phyloP scores from a whole-genome alignment of 2,329 filamentous ascomycete species.

The Huntiella bhutanensis region DNA sequence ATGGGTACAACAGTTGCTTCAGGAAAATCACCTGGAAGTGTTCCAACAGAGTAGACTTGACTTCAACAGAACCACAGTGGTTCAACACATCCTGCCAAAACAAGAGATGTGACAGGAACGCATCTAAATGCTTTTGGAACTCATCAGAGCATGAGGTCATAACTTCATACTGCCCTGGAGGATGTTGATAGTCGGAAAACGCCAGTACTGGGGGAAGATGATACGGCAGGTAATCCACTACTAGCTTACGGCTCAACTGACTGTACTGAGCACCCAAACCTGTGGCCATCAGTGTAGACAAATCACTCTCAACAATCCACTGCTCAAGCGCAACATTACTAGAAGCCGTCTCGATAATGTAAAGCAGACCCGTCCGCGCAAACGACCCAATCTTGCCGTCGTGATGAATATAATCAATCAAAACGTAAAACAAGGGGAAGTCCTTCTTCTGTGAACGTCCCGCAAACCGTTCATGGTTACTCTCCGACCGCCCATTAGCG shows the following conservation, averaged over 20 bases:
- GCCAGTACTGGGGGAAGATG: constrained; percentile 67
- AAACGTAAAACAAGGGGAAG: constrained; percentile 85
- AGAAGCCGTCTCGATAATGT: constrained; percentile 86
- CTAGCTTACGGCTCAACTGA: constrained; percentile 55
- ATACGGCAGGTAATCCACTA: constrained; percentile 57
- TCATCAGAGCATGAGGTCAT: constrained; percentile 55
- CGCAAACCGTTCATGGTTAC: constrained; percentile 56
- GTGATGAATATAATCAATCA: constrained; percentile 93
- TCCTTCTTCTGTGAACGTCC: constrained; percentile 77
- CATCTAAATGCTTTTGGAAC: constrained; percentile 73
- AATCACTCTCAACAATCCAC: constrained; percentile 93
- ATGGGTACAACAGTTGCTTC: constrained; percentile 90
- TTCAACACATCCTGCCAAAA: constrained; percentile 99
- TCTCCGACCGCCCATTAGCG: constrained; percentile 21
- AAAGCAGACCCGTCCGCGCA: constrained; percentile 78
- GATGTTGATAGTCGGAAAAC: constrained; percentile 73
- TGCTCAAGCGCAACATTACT: constrained; percentile 67
- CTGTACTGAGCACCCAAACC: constrained; percentile 63
- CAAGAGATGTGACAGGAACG: constrained; percentile 81
- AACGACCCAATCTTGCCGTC: constrained; percentile 92
- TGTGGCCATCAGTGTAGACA: constrained; percentile 93
- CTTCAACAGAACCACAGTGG: constrained; percentile 79
- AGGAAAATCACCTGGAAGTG: constrained; percentile 95
- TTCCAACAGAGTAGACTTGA: constrained; percentile 81
- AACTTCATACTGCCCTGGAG: constrained; percentile 48